Evolutionary conservation across 2,329 filamentous ascomycete species (phyloP).

Genomic region (Harringtonia lauricola): DNA sequence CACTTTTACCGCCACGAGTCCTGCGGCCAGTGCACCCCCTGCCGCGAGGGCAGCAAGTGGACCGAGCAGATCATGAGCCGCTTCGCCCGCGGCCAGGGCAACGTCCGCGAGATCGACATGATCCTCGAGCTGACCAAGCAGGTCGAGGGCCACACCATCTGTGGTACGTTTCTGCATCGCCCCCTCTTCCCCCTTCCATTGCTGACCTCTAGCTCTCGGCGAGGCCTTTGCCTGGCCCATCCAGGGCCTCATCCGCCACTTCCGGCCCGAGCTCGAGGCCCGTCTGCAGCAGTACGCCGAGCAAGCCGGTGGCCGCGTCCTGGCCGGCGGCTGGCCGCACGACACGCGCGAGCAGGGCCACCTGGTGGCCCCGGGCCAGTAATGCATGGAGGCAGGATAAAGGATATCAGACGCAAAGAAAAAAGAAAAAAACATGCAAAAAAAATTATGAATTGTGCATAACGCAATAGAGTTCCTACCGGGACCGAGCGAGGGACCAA

Average conservation of each 20-base stretch:
- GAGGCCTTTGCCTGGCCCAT: slow-evolving; percentile 99
- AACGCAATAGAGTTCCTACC: not conserved
- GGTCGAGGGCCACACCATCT: slow-evolving; percentile 98
- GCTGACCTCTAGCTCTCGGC: slow-evolving; percentile 53
- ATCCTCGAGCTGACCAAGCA: slow-evolving; percentile 98
- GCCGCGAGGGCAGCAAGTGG: slow-evolving; percentile 98
- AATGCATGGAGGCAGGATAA: not conserved
- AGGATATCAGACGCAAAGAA: not conserved
- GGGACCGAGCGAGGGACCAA: too few relatives aligned
- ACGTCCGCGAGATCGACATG: slow-evolving; percentile 95
- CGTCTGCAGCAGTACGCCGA: slow-evolving; percentile 73
- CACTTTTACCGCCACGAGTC: slow-evolving; percentile 98
- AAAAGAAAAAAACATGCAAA: slow-evolving; percentile 1
- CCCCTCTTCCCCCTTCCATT: not conserved
- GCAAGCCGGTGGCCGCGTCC: slow-evolving; percentile 59
- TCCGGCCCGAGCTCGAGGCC: slow-evolving; percentile 89
- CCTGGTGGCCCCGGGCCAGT: slow-evolving; percentile 66
- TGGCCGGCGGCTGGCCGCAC: slow-evolving; percentile 82
- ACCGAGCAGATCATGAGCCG: slow-evolving; percentile 98
- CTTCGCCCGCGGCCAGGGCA: slow-evolving; percentile 83
- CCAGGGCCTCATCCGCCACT: slow-evolving; percentile 95
- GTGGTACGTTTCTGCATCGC: slow-evolving; percentile 69
- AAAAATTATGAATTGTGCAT: not conserved
- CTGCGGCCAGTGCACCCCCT: slow-evolving; percentile 98
- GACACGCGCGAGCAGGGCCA: slow-evolving; percentile 66